These are phyloP conservation scores for Melampsora americana DNA, from an alignment of 1,284 basidiomycete species.

Conservation along the genomic window DNA sequence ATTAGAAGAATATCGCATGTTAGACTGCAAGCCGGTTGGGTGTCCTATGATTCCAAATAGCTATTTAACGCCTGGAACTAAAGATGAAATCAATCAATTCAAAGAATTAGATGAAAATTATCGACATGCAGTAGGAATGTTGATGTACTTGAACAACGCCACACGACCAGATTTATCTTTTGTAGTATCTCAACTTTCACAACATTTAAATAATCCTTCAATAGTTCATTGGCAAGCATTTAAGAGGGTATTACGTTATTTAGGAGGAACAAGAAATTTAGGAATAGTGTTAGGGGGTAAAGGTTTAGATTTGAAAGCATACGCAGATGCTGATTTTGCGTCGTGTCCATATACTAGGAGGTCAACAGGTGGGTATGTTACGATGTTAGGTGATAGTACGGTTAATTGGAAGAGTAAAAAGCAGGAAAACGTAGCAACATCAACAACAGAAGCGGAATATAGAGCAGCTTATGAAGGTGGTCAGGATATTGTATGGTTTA, in stretches of 20 bases:
- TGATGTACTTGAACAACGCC: neutral
- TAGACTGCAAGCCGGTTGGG: neutral
- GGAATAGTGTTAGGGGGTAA: neutral
- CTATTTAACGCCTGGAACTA: neutral
- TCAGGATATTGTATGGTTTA: too few species aligned
- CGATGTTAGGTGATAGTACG: too few species aligned
- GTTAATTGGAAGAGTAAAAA: too few species aligned
- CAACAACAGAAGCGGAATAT: too few species aligned
- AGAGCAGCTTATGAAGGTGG: too few species aligned
- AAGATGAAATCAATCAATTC: neutral
- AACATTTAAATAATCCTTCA: slow-evolving; percentile 3
- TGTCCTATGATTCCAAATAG: neutral
- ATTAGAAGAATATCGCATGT: neutral
- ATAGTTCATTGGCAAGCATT: too few species aligned
- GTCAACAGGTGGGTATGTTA: too few species aligned
- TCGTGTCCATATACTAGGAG: too few species aligned
- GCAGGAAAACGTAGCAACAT: too few species aligned
- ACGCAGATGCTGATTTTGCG: neutral
- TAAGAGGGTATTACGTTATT: slow-evolving; percentile 3
- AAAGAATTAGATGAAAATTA: neutral
- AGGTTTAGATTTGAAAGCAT: neutral
- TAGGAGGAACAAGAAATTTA: neutral
- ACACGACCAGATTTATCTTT: slow-evolving; percentile 9
- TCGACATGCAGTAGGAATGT: neutral
- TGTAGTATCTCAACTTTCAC: slow-evolving; percentile 16